Evolutionary conservation across 345 rosid species (phyloP).

Genomic region (Limnanthes douglasii): DNA sequence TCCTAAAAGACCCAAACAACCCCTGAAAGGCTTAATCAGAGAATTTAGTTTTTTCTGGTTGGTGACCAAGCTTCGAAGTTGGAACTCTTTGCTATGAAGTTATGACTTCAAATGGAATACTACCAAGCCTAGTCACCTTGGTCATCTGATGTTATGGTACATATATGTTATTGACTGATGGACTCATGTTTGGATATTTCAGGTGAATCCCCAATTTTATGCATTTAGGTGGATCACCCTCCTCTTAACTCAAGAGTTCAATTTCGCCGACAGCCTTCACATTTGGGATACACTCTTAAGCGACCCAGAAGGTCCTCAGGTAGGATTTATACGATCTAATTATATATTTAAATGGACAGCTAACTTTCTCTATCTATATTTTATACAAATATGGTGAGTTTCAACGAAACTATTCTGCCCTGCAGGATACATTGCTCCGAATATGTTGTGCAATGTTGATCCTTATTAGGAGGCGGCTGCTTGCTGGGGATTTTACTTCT

Average conservation of each 20-base stretch:
- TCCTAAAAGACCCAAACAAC: too few species aligned
- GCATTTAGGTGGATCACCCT: constrained; percentile 99
- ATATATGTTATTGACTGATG: background rate
- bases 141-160: background rate
- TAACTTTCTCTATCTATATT: too few species aligned
- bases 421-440: constrained; percentile 15
- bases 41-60: too few species aligned
- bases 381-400: too few species aligned
- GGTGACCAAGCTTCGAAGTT: too few species aligned
- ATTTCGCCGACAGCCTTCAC: constrained; percentile 80
- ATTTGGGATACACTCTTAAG: constrained; percentile 94
- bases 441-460: constrained; percentile 20
- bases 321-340: too few species aligned
- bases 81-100: too few species aligned
- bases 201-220: constrained; percentile 95
- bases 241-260: constrained; percentile 89
- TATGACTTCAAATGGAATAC: too few species aligned
- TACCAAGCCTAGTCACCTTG: background rate
- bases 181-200: constrained; percentile 17
- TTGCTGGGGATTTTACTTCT: constrained; percentile 51
- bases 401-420: too few species aligned
- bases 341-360: too few species aligned
- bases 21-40: too few species aligned
- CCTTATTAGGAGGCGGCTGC: constrained; percentile 40
- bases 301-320: constrained; percentile 94